Conservation (phyloP, 2,329 filamentous ascomycete genomes). For the Colletotrichum paranaense region DNA sequence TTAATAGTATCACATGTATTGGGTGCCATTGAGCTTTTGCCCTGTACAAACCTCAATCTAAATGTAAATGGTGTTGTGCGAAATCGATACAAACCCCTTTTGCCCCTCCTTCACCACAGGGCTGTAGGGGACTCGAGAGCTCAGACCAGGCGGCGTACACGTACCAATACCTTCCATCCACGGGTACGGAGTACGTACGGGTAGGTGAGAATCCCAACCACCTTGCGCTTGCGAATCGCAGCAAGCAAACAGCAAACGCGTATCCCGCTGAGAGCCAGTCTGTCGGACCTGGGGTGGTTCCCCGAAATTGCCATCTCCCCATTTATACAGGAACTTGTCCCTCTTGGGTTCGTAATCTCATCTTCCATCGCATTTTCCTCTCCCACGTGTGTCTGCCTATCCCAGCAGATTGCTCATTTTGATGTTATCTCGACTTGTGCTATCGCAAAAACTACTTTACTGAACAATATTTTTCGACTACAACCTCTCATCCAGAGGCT, state of each 20-base stretch:
- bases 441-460: not conserved
- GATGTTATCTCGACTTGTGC: constrained; percentile 17
- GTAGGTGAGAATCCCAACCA: constrained; percentile 10
- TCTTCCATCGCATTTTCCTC: not conserved
- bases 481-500: not conserved
- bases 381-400: constrained; percentile 16
- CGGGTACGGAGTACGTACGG: too few species aligned
- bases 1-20: not conserved
- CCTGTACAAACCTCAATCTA: not conserved
- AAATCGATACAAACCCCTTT: not conserved
- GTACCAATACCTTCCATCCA: not conserved
- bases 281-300: constrained; percentile 1
- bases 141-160: constrained; percentile 3
- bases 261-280: constrained; percentile 7
- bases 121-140: constrained; percentile 20
- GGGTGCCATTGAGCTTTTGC: not conserved
- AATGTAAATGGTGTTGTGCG: not conserved
- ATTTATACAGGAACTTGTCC: constrained; percentile 17
- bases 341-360: constrained; percentile 17
- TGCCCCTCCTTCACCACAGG: constrained; percentile 26
- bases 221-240: constrained; percentile 2
- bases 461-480: not conserved
- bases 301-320: constrained; percentile 16
- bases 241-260: constrained; percentile 5
- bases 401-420: not conserved